Base-by-base conservation (phyloP, 345 rosid genomes). In the Toxicodendron radicans region DNA sequence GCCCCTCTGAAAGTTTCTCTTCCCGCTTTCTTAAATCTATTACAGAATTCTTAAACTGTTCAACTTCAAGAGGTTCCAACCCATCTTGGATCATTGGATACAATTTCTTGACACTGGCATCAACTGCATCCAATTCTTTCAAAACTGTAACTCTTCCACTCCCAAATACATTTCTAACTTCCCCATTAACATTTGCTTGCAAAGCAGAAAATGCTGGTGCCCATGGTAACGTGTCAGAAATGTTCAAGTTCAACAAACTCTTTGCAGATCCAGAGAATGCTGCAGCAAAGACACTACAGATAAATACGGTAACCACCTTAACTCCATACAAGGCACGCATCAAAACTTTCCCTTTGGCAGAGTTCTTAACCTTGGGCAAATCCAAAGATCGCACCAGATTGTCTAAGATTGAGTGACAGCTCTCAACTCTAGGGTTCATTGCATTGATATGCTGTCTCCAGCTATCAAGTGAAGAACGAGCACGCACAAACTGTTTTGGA, bases 281-380 rank as follows among this genome's bases (percentile, higher is more conserved):
- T 14, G 95, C 86, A 51, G 91, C 84, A 52, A 91, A 89, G 23
- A 90, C 82, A 57, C 95, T 86, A 71, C 97, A 93, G 46, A 92
- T 79, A 71, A 88, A 92, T 48, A 90, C 73, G 45, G 97, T 92
- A 63, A 81, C 84, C 76, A 90, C 95, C 86, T 92, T 95, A 59
- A 88, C 97, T 48, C 97, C 97, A 64, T 87, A 91, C 87, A 95
- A 85, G 9, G 97, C 97, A 3, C 82, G 88, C 97, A 92, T 95
- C 79, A 95, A 85, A 38, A 92, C 97, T 70, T 92, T 92, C 18
- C 93, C 99, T 75, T 92, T 91, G 51, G 90, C 80, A 21, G 97
- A 92, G 81, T 92, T 91, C 83, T 91, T 95, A 20, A 91, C 95
- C 89, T 91, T 92, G 21, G 95, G 97, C 81, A 90, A 77, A 76